Conservation (phyloP, 116 monocot genomes). For the Trichopus zeylanicus region DNA sequence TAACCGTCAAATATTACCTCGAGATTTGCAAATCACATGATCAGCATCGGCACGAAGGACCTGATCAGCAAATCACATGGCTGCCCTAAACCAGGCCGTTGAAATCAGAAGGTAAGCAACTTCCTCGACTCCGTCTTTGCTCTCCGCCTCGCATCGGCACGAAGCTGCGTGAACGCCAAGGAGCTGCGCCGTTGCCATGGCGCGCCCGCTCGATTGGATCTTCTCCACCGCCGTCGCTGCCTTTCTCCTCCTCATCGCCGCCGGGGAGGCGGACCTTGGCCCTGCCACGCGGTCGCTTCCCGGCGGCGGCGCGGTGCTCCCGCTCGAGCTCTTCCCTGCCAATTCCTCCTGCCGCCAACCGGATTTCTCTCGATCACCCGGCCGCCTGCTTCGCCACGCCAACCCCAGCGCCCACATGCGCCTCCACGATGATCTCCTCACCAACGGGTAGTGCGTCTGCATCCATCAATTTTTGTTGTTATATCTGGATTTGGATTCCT, state of each 20-base stretch:
- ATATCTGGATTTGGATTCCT: constrained; percentile 1
- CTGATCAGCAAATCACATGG: no score
- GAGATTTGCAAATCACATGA: no score
- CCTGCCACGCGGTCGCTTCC: not conserved
- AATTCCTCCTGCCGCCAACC: constrained; percentile 25
- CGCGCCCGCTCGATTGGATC: not conserved
- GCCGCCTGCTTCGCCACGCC: constrained; percentile 18
- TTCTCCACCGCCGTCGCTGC: not conserved
- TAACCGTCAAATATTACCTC: no score
- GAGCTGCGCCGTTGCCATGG: not conserved
- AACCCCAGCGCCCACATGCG: constrained; percentile 63
- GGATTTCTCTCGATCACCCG: constrained; percentile 2
- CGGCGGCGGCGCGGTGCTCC: constrained; percentile 30
- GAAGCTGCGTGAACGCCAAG: no score
- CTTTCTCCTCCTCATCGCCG: not conserved
- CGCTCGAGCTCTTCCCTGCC: constrained; percentile 37
- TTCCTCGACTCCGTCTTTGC: constrained; percentile 1
- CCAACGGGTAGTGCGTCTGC: constrained; percentile 81
- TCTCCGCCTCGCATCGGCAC: not conserved
- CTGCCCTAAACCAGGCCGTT: no score
- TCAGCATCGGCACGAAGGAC: no score
- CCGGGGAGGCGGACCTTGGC: not conserved
- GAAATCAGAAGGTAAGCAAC: not conserved
- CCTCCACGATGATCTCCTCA: constrained; percentile 93
- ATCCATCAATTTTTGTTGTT: not conserved